Conservation (phyloP, 805 yeast species). For the Clavispora santaluciae region DNA sequence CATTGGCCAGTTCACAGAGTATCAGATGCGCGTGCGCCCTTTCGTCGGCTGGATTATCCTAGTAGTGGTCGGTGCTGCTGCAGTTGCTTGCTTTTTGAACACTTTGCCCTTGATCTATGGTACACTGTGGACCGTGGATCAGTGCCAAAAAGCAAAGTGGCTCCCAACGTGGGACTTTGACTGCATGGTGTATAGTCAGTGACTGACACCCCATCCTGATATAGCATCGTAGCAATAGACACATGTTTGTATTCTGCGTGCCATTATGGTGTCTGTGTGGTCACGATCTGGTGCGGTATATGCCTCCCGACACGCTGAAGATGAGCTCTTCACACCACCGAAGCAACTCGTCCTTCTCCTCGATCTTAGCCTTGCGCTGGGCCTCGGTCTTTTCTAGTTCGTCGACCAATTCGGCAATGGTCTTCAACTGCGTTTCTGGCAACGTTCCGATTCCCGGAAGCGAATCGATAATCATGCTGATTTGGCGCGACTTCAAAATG, state of each 20-base stretch:
- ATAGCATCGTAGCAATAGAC: too few species aligned
- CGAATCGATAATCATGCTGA: conserved; percentile 77
- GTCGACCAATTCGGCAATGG: conserved; percentile 56
- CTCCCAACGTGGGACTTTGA: conserved; percentile 41
- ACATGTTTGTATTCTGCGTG: too few species aligned
- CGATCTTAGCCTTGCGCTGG: conserved; percentile 51
- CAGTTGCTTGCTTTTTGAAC: conserved; percentile 21
- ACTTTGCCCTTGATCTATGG: conserved; percentile 46
- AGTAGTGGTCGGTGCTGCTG: conserved; percentile 12
- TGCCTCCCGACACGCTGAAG: conserved; percentile 51
- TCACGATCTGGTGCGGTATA: conserved; percentile 28
- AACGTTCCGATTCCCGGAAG: conserved; percentile 91
- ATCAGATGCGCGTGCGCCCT: conserved; percentile 24
- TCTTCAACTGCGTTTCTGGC: conserved; percentile 63
- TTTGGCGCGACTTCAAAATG: conserved; percentile 80
- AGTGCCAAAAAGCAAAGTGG: conserved; percentile 35
- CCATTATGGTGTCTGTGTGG: too few species aligned
- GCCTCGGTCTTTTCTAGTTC: conserved; percentile 60
- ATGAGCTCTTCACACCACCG: conserved; percentile 64
- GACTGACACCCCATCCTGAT: too few species aligned
- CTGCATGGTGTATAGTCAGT: conserved; percentile 24
- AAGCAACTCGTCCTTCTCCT: conserved; percentile 59
- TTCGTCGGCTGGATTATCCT: conserved; percentile 23
- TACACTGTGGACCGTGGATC: conserved; percentile 37
- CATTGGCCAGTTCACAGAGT: conserved; percentile 42